Percentiles rank a stretch among this genome's conserved stretches.
Evolutionary conservation across 2,329 filamentous ascomycete species (phyloP).

Genomic region (Phoma herbarum): DNA sequence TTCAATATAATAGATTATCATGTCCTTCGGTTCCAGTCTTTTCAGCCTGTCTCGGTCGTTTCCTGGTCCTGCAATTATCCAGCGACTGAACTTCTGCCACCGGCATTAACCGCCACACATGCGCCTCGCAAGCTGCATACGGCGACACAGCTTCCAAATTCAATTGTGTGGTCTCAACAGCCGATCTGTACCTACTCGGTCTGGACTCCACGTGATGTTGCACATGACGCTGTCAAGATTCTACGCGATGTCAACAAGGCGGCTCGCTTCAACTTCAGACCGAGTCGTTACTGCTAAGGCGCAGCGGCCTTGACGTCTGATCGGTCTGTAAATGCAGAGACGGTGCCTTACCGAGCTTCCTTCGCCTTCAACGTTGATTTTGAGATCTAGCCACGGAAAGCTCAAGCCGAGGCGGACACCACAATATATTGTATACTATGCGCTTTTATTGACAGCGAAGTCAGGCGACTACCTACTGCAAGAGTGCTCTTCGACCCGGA

Average conservation of each 20-base stretch:
- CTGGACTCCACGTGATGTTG: conserved; percentile 6
- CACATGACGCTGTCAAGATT: conserved; percentile 7
- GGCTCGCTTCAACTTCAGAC: conserved; percentile 1
- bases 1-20: conserved; percentile 48
- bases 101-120: conserved; percentile 34
- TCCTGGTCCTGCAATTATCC: conserved; percentile 32
- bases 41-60: conserved; percentile 21
- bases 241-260: not conserved
- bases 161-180: not conserved
- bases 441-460: conserved; percentile 14
- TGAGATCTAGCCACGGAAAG: not conserved
- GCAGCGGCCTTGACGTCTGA: not conserved
- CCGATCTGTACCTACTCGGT: not conserved
- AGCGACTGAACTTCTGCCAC: conserved; percentile 38
- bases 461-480: conserved; percentile 25
- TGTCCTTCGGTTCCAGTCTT: conserved; percentile 21
- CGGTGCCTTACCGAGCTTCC: not conserved
- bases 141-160: conserved; percentile 4
- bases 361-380: not conserved
- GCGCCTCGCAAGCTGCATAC: conserved; percentile 12
- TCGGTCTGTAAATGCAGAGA: not conserved
- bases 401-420: not conserved
- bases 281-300: not conserved
- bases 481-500: conserved; percentile 2
- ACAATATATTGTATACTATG: conserved; percentile 18